A percentile compares a stretch with the other conserved stretches of the same genome.
phyloP scores from a whole-genome alignment of 805 yeast species.

The Pachysolen tannophilus region DNA sequence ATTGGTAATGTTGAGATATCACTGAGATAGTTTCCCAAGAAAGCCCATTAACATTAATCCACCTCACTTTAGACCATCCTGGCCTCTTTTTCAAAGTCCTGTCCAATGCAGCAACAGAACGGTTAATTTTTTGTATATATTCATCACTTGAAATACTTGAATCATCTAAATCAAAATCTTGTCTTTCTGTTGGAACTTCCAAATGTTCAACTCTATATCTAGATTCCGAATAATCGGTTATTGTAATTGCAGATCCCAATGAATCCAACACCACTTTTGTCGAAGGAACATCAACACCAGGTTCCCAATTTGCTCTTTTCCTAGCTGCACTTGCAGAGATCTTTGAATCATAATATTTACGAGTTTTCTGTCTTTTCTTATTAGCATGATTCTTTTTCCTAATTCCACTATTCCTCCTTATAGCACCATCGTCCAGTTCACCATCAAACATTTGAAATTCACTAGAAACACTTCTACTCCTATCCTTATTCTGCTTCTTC shows the following conservation, averaged over 20 bases:
- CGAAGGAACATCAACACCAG: conserved; percentile 46
- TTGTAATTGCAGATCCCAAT: conserved; percentile 44
- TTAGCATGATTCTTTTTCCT: conserved; percentile 5
- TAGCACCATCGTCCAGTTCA: no score
- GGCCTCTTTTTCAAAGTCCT: conserved; percentile 29
- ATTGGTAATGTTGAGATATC: conserved; percentile 32
- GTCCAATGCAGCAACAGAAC: conserved; percentile 21
- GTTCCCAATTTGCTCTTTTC: conserved; percentile 46
- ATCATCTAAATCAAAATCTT: conserved; percentile 6
- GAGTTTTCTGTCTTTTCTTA: no score
- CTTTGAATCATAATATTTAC: conserved; percentile 28
- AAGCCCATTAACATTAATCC: conserved; percentile 54
- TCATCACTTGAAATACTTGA: neutral
- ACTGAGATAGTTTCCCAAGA: conserved; percentile 51
- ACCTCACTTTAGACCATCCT: conserved; percentile 40
- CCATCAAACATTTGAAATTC: no score
- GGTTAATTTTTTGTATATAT: conserved; percentile 8
- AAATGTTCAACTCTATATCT: conserved; percentile 36
- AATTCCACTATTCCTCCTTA: neutral
- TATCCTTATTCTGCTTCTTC: no score
- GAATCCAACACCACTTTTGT: conserved; percentile 44
- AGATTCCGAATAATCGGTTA: conserved; percentile 40
- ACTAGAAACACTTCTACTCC: no score
- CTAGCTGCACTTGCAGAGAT: conserved; percentile 26
- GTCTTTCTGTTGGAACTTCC: conserved; percentile 24